phyloP scores from a whole-genome alignment of 345 rosid genomes.

The Salix exigua region DNA sequence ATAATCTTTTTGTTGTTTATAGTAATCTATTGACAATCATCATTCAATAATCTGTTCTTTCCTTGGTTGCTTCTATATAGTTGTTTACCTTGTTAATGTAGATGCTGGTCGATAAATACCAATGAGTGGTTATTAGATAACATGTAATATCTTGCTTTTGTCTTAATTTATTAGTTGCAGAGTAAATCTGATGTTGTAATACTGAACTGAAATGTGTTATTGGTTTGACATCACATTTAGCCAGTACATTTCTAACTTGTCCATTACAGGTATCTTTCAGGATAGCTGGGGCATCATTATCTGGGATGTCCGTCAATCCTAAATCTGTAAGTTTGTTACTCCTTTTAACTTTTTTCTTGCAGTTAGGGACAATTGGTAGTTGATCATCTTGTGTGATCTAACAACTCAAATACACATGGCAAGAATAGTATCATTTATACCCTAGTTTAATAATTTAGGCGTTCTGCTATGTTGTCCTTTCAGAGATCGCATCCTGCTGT shows the following conservation, averaged over 20 bases:
- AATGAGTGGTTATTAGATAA: too few species aligned
- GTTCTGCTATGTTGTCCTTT: too few species aligned
- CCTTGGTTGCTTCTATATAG: too few species aligned
- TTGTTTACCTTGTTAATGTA: too few species aligned
- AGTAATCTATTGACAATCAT: too few species aligned
- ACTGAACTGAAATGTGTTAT: neutral
- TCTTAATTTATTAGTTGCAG: neutral
- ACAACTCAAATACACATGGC: neutral
- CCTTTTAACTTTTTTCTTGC: neutral
- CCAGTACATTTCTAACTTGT: neutral
- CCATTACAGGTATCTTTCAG: slow-evolving; percentile 67
- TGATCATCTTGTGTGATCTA: neutral
- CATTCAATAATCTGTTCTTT: too few species aligned
- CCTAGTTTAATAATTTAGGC: too few species aligned
- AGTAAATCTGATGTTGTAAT: neutral
- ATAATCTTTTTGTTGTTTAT: too few species aligned
- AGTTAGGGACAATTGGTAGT: neutral
- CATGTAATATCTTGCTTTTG: neutral
- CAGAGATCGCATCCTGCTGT: too few species aligned
- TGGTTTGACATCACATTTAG: neutral
- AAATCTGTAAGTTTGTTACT: slow-evolving; percentile 60
- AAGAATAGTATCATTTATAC: too few species aligned
- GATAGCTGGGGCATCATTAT: slow-evolving; percentile 71
- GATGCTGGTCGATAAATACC: too few species aligned
- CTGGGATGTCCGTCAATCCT: slow-evolving; percentile 78